Evolutionary conservation across 768 basidiomycete species (phyloP).

Genomic region (Trametes sanguinea): DNA sequence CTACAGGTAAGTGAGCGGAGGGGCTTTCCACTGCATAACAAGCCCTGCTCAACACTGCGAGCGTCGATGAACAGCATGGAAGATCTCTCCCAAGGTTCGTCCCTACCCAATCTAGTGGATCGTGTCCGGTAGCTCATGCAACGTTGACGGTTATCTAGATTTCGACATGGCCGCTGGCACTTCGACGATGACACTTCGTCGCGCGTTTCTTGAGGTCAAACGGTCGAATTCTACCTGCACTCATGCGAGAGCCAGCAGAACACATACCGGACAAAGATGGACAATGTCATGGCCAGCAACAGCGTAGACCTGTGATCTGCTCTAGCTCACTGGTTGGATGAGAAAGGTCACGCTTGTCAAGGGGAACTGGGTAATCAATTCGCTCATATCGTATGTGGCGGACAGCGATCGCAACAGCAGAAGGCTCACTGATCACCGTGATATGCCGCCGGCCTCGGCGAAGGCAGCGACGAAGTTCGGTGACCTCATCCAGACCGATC

Average conservation of each 20-base stretch:
- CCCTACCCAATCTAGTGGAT: not conserved
- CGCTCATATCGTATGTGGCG: not conserved
- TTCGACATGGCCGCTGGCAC: too few species aligned
- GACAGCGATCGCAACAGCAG: not conserved
- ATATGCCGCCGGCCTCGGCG: not conserved
- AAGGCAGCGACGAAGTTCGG: not conserved
- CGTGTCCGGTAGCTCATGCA: not conserved
- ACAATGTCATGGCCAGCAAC: too few species aligned
- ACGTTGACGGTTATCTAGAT: not conserved
- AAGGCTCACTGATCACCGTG: slow-evolving; percentile 4
- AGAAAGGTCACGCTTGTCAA: not conserved
- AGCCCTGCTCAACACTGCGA: too few species aligned
- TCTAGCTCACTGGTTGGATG: too few species aligned
- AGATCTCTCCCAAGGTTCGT: slow-evolving; percentile 1
- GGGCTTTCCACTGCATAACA: too few species aligned
- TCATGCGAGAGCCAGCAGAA: too few species aligned
- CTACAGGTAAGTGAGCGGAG: too few species aligned
- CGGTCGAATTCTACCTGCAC: too few species aligned
- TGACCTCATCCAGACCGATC: slow-evolving; percentile 4
- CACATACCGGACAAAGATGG: too few species aligned
- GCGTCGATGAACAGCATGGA: slow-evolving; percentile 10
- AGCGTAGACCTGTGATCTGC: too few species aligned
- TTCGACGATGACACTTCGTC: too few species aligned
- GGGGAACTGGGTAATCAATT: not conserved
- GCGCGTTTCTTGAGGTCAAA: too few species aligned